Evolutionary conservation across 2,329 filamentous ascomycete genomes (phyloP).

Genomic region (Epichloe gansuensis): DNA sequence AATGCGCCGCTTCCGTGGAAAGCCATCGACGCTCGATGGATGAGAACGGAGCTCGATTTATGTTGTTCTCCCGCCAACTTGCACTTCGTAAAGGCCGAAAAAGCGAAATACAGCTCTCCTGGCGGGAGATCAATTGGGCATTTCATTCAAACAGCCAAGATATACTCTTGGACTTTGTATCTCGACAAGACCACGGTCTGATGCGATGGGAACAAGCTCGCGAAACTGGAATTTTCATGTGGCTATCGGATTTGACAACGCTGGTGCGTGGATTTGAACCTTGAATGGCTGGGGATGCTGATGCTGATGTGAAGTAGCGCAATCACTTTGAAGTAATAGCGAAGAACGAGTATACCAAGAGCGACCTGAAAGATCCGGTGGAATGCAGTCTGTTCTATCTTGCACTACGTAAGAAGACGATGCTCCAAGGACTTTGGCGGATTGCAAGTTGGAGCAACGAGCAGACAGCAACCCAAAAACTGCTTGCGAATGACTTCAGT

Average conservation of each 20-base stretch:
- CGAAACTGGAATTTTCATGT: constrained; percentile 88
- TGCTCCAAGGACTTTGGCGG: constrained; percentile 84
- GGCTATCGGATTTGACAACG: constrained; percentile 67
- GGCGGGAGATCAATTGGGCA: constrained; percentile 76
- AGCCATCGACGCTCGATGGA: constrained; percentile 82
- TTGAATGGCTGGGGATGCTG: not conserved
- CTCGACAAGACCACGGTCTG: constrained; percentile 63
- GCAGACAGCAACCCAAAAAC: constrained; percentile 63
- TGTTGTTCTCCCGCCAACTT: constrained; percentile 78
- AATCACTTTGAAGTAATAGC: constrained; percentile 82
- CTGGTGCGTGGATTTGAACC: constrained; percentile 45
- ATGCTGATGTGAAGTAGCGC: constrained; percentile 16
- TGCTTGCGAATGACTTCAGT: constrained; percentile 83
- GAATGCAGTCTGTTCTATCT: constrained; percentile 89
- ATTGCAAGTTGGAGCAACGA: constrained; percentile 87
- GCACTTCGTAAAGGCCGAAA: constrained; percentile 55
- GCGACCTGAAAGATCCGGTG: constrained; percentile 76
- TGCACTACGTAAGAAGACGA: constrained; percentile 78
- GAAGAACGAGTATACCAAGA: constrained; percentile 83
- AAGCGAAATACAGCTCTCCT: constrained; percentile 54
- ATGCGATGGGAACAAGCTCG: constrained; percentile 77
- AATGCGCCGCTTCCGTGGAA: constrained; percentile 74
- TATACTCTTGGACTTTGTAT: constrained; percentile 74
- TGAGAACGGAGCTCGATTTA: constrained; percentile 75
- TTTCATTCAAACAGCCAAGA: constrained; percentile 81